Evolutionary conservation across 2,329 filamentous ascomycete species (phyloP), one percentile per base, ranked within the genome.

Genomic region (Ascocoryne sarcoides): DNA sequence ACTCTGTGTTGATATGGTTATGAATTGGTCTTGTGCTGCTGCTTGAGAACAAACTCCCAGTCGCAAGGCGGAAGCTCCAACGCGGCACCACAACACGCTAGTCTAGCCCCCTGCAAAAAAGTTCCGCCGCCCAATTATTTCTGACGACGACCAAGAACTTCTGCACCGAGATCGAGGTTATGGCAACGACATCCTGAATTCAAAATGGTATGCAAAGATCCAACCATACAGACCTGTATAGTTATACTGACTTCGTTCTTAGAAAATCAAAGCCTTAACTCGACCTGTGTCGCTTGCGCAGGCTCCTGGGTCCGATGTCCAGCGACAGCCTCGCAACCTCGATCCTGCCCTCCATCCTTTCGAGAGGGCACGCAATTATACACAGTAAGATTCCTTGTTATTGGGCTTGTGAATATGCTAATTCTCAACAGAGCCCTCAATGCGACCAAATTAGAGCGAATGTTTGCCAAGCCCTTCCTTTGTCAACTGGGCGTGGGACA

Each of bases 361-460:
- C 64, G 88, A 94, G 65, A 75, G 87, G 56, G 89, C 89, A 34
- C 72, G 88, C 62, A 89, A 95, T 66, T 90, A 88, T 60, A 86
- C 80, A 10, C 67, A 26, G 23, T 26, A 26, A 26, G 23, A 12
- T 7, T 7, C 23, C 12, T 26, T 7, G 7, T 26, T 26, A 26
- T 12, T 7, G 23, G 12, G 12, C 7, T 26, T 12, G 23, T 7
- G 23, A 26, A 12, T 7, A 12, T 26, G 23, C 23, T 26, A 26
- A 26, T 12, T 7, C 7, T 32, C 5, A 15, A 7, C 32, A 26
- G 80, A 52, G 81, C 82, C 9, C 68, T 85, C 46, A 84, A 87
- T 75, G 89, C 89, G 18, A 87, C 88, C 43, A 95, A 95, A 63
- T 67, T 95, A 46, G 87, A 95, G 65, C 83, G 89, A 53, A 90